A percentile compares a stretch with the other conserved stretches of the same genome.
phyloP scores from a whole-genome alignment of 116 monocot species.

The Cymodocea nodosa region DNA sequence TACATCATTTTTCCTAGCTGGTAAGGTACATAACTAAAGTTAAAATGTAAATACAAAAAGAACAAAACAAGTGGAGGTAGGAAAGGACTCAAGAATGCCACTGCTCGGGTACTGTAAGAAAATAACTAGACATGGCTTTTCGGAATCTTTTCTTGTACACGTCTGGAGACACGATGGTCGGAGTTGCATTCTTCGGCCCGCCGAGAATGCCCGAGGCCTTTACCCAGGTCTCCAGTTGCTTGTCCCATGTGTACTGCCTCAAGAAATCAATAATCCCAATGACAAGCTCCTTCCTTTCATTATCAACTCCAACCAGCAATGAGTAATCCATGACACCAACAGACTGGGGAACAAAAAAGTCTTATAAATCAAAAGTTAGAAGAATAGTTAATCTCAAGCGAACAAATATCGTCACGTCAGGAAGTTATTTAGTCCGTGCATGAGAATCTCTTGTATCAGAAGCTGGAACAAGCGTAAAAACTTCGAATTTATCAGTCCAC shows the following conservation, averaged over 20 bases:
- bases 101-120: slow-evolving; percentile 66
- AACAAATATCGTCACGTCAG: background rate
- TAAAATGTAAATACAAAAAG: too few species aligned
- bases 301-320: slow-evolving; percentile 79
- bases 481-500: too few species aligned
- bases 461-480: too few species aligned
- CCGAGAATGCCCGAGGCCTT: slow-evolving; percentile 85
- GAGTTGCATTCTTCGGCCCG: slow-evolving; percentile 65
- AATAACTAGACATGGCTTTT: slow-evolving; percentile 89
- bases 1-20: too few species aligned
- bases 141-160: slow-evolving; percentile 88
- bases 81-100: slow-evolving; percentile 28
- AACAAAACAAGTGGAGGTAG: too few species aligned
- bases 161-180: slow-evolving; percentile 69
- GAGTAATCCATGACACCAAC: slow-evolving; percentile 92
- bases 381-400: background rate
- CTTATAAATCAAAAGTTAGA: background rate
- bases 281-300: slow-evolving; percentile 60
- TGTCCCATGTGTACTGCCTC: slow-evolving; percentile 93
- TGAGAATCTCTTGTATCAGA: background rate
- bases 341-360: slow-evolving; percentile 30
- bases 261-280: slow-evolving; percentile 86
- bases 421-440: background rate
- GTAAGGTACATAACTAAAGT: too few species aligned
- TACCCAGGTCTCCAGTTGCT: slow-evolving; percentile 91